Evolutionary conservation across 805 yeast species (phyloP).

Genomic region (Nakazawaea populi): DNA sequence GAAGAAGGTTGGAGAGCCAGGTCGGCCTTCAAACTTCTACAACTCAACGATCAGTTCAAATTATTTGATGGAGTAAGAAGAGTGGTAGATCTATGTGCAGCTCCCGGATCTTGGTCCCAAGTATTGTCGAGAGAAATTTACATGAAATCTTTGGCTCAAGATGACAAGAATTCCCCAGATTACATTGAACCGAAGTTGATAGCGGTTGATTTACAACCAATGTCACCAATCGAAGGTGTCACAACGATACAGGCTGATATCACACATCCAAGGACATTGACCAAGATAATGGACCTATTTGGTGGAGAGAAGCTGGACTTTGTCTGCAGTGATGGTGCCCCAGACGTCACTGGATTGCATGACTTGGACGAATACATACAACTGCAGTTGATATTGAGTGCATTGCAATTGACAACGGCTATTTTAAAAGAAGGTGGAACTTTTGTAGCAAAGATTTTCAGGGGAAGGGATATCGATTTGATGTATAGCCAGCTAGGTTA

Average conservation of each 20-base stretch:
- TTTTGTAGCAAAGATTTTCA: conserved; percentile 92
- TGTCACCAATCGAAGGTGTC: conserved; percentile 93
- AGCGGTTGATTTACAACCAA: conserved; percentile 94
- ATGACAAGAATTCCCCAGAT: conserved; percentile 23
- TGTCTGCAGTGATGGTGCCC: conserved; percentile 97
- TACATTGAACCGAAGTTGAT: conserved; percentile 61
- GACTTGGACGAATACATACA: conserved; percentile 96
- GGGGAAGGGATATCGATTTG: conserved; percentile 94
- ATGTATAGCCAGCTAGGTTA: conserved; percentile 88
- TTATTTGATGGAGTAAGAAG: conserved; percentile 66
- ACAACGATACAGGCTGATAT: conserved; percentile 92
- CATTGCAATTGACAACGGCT: conserved; percentile 87
- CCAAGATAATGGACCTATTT: conserved; percentile 68
- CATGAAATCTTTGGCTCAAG: conserved; percentile 26
- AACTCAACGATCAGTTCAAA: conserved; percentile 85
- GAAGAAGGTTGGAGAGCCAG: conserved; percentile 98
- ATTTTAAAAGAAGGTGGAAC: conserved; percentile 84
- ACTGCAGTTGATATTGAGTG: conserved; percentile 88
- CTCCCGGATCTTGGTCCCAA: conserved; percentile 98
- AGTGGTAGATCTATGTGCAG: conserved; percentile 97
- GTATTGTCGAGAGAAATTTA: conserved; percentile 72
- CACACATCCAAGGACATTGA: conserved; percentile 88
- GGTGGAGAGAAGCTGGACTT: conserved; percentile 93
- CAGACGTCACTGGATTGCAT: conserved; percentile 96
- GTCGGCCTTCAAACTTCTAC: conserved; percentile 90